Base-by-base conservation (phyloP, 257 asterid species). In the Scutellaria galericulata region DNA sequence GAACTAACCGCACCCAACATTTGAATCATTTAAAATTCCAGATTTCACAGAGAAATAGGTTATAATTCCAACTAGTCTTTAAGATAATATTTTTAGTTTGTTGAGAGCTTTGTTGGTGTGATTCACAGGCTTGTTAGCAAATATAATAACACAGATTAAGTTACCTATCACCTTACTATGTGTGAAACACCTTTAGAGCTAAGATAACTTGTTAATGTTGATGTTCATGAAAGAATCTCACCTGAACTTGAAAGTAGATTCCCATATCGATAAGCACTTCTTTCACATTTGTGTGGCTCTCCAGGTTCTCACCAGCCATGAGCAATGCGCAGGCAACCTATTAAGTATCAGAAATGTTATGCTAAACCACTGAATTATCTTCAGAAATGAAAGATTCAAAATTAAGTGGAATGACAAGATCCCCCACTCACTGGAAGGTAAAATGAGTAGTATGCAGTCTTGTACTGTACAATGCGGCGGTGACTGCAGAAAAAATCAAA, bases 311-410 rank as follows among this genome's bases (percentile, higher is more conserved):
- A 46, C 96, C 96, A 22, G 88, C 90, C 96, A 93, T 88, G 73
- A 93, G 84, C 90, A 93, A 83, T 24, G 98, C 96, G 11, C 98
- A 93, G 27, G 98, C 98, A 24, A 93, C 98, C 98, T 93, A 75
- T 39, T 66, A 51, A 79, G 77, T 45, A 71, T 56, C 67, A 57
- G 60, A 46, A 15, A 69, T 31, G n/a, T 65, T 66, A 42, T 55
- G 63, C 63, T 61, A 54, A 64, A 10, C 50, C 18, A 81, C 55
- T 14, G 57, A 72, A 4, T 42, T 72, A 51, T 64, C 65, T 27
- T 2, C 15, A 44, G 7, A 62, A 31, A 37, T 55, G 11, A 46
- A 54, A 48, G 20, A 20, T 37, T 68, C 27, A 31, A 47, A 47
- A 56, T 31, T 42, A 60, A 47, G 74, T 20, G 47, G 47, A 78